Percentiles rank a stretch among this genome's conserved stretches.
These are phyloP conservation scores for Kodamaea alishanica DNA, from an alignment of 1,139 yeast species.

Conservation along the genomic window DNA sequence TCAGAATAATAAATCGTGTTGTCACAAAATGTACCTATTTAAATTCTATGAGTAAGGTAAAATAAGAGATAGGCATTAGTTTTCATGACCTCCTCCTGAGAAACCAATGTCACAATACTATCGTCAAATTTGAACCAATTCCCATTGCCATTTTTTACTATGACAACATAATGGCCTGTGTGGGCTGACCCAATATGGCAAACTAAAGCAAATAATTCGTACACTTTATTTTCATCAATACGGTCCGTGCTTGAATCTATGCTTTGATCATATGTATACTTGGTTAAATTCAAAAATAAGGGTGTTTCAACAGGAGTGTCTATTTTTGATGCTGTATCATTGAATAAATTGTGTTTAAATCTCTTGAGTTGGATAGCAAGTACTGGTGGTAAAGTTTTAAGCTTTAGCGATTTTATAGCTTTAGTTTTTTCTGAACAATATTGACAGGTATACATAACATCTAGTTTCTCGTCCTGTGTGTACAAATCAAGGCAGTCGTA, in stretches of 20 bases:
- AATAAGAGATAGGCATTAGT: constrained; percentile 78
- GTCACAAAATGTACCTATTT: too few relatives aligned
- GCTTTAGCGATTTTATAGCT: constrained; percentile 67
- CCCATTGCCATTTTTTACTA: constrained; percentile 66
- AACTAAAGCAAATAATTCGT: constrained; percentile 81
- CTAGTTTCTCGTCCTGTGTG: constrained; percentile 73
- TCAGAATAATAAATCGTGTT: too few relatives aligned
- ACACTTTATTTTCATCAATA: constrained; percentile 38
- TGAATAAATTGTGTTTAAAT: constrained; percentile 65
- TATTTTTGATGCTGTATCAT: constrained; percentile 63
- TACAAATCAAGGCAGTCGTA: constrained; percentile 71
- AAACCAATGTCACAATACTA: constrained; percentile 68
- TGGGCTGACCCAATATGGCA: constrained; percentile 90
- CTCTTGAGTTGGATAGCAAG: constrained; percentile 82
- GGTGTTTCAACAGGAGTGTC: constrained; percentile 76
- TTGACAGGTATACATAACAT: constrained; percentile 67
- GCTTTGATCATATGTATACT: constrained; percentile 45
- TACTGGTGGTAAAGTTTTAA: constrained; percentile 71
- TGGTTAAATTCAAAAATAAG: constrained; percentile 62
- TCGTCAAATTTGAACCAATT: constrained; percentile 92
- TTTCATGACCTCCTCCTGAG: constrained; percentile 60
- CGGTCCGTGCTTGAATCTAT: constrained; percentile 11
- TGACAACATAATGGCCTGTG: constrained; percentile 90
- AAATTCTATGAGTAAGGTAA: constrained; percentile 56
- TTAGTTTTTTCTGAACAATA: constrained; percentile 57